Evolutionary conservation across 345 rosid genomes (phyloP), one percentile per base, ranked within the genome.

Genomic region (Populus tremula): DNA sequence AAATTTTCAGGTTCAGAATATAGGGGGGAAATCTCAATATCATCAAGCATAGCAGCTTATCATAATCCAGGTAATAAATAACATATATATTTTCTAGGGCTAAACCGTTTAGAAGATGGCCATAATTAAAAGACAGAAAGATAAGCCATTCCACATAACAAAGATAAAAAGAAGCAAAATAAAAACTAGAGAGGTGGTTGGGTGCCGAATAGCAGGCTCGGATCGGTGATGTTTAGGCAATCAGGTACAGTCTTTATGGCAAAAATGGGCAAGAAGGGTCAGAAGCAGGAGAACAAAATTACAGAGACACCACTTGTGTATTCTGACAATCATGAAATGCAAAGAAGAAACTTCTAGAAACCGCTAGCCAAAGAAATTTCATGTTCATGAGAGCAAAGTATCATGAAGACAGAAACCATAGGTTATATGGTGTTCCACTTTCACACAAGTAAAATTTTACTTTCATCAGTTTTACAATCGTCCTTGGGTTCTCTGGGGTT

Each of bases 1-100:
- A 69, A 84, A 84, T 68, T 82, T 70, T 43, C 41, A 53, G 50
- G 79, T 72, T 50, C 73, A 29, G 23, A 62, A 81, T 68, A 76
- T 20, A 20, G 9, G 8, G 41, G 21, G 8, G 0, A 1, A 56
- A 56, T 67, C 70, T 31, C 45, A 29, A 35, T 21, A 21, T 6
- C 33, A 50, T 25, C 41, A 73, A 36, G 18, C 33, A 20, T 2
- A 29, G 56, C 29, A 39, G 31, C 25, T 5, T 25, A 39, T 29
- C 16, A 8, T 17, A 59, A 61, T 56, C 14, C 59, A 66, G 23
- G 33, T n/a, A 23, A 71, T 17, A 11, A 71, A 36, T 54, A 38
- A 10, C 9, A 43, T 3, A 20, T 36, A 16, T 35, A 10, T 5
- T 25, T 20, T 10, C 69, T 11, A 20, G 59, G n/a, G 29, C 64